Evolutionary conservation across 305 asterid species (phyloP).

Genomic region (Stenogyne calaminthoides): DNA sequence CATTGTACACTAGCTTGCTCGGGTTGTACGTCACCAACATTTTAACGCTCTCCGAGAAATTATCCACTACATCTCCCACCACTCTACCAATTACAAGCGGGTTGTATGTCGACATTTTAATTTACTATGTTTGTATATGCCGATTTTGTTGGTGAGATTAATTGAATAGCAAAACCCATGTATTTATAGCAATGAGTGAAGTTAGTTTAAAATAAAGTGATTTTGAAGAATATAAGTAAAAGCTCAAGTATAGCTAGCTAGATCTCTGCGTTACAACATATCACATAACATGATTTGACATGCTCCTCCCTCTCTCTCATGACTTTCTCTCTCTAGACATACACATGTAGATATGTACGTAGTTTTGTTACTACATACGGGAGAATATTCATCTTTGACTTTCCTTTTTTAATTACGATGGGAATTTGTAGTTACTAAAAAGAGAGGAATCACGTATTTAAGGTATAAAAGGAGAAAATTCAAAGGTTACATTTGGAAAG

Average conservation of each 20-base stretch:
- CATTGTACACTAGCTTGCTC: slow-evolving; percentile 69
- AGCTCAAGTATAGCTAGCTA: no score
- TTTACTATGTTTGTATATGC: no score
- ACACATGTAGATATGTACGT: neutral
- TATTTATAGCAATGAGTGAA: slow-evolving; percentile 38
- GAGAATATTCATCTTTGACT: slow-evolving; percentile 26
- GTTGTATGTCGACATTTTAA: slow-evolving; percentile 35
- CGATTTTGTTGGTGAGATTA: slow-evolving; percentile 29
- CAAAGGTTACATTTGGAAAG: neutral
- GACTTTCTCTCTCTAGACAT: neutral
- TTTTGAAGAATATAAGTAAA: neutral
- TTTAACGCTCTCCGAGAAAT: slow-evolving; percentile 46
- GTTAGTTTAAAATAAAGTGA: neutral
- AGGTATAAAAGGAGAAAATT: slow-evolving; percentile 39
- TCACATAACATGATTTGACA: slow-evolving; percentile 42
- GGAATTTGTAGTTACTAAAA: slow-evolving; percentile 43
- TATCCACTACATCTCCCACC: slow-evolving; percentile 84
- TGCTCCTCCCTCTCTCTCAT: slow-evolving; percentile 5
- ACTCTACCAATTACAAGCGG: slow-evolving; percentile 71
- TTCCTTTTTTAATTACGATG: neutral
- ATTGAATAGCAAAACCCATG: slow-evolving; percentile 31
- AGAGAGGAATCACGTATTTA: slow-evolving; percentile 36
- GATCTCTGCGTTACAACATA: slow-evolving; percentile 20
- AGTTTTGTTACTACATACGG: slow-evolving; percentile 10
- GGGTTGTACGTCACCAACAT: slow-evolving; percentile 69